Evolutionary conservation across 2,329 filamentous ascomycete species (phyloP), one percentile per base, ranked within the genome.

Genomic region (Sphaerulina vaccinii): DNA sequence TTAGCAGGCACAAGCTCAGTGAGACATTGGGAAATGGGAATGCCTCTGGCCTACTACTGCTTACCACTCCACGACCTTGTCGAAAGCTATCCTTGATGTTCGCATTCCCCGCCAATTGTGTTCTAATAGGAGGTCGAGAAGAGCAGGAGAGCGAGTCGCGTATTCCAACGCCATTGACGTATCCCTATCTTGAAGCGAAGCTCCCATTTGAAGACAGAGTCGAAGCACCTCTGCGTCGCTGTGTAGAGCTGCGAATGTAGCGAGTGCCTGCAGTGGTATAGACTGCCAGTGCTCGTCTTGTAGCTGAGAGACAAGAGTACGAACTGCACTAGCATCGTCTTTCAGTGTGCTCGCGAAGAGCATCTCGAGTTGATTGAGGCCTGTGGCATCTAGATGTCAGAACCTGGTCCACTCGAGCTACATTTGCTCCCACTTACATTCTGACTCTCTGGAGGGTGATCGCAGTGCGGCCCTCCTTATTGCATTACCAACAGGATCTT

Each of bases 401-500:
- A n/a, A n/a, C n/a, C n/a, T n/a, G n/a, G n/a, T n/a, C n/a, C n/a
- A n/a, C n/a, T n/a, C n/a, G n/a, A 8, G 13, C 19, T 46, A 21
- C 4, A 11, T 37, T 15, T 11, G 8, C 27, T 1, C 11, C 18
- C 6, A 43, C 51, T 33, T 32, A 51, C 49, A 38, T 21, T 54
- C 43, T 18, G 43, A 48, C 10, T 21, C 35, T 18, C 38, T 27
- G n/a, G 29, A 27, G 7, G 50, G 52, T 11, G 52, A 49, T 16
- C 29, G 54, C 37, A 57, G 27, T 3, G 46, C 54, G 16, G 56
- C 56, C 23, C 57, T 54, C 23, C 51, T 33, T n/a, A 57, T 56
- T n/a, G 56, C 48, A 36, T 57, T 55, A 16, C 56, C 56, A 10
- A 57, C 54, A 32, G 56, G 54, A 27, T 59, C 56, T 6, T 41